These are phyloP conservation scores for Euphorbia tirucalli DNA, from an alignment of 345 rosid genomes.

Conservation along the genomic window DNA sequence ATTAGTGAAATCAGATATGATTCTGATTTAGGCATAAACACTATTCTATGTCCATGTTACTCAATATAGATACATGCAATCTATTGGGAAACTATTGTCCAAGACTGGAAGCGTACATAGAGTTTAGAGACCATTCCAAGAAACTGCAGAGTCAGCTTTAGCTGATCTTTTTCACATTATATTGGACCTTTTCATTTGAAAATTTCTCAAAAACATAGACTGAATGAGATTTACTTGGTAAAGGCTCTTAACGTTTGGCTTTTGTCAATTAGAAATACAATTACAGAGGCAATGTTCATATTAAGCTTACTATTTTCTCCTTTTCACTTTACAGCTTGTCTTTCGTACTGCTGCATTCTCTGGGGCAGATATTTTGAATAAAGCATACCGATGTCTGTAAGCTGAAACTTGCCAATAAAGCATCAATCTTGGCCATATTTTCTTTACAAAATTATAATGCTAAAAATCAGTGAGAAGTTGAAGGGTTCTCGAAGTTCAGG, in stretches of 20 bases:
- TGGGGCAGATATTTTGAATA: constrained; percentile 95
- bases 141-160: too few species aligned
- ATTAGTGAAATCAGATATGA: too few species aligned
- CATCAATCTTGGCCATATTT: not conserved
- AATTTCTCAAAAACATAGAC: not conserved
- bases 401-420: constrained; percentile 24
- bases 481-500: constrained; percentile 38
- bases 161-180: too few species aligned
- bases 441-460: constrained; percentile 1
- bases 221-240: not conserved
- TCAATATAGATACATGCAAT: too few species aligned
- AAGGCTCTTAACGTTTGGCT: not conserved
- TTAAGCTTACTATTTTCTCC: constrained; percentile 7
- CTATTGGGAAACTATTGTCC: too few species aligned
- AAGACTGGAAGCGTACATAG: too few species aligned
- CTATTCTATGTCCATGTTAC: too few species aligned
- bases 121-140: too few species aligned
- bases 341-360: constrained; percentile 93
- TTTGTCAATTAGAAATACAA: not conserved
- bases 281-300: not conserved
- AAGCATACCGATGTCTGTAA: constrained; percentile 99
- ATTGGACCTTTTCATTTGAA: not conserved
- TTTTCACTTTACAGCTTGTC: constrained; percentile 60
- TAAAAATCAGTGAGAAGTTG: not conserved
- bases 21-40: too few species aligned